Conservation (phyloP, 2,329 filamentous ascomycete genomes). For the Exophiala bonariae region DNA sequence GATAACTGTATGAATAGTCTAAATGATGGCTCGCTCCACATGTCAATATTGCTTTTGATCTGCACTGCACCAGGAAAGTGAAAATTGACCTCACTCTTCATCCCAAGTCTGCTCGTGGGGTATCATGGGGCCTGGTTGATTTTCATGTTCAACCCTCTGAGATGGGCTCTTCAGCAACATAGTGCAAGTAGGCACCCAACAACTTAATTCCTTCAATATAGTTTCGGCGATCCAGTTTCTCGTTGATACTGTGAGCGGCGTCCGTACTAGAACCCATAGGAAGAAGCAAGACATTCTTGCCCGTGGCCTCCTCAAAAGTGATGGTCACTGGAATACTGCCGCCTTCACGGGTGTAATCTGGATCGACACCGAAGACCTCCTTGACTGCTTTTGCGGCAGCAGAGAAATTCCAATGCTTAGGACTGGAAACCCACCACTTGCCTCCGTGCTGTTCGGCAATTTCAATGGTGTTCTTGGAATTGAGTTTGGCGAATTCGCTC, state of each 20-base stretch:
- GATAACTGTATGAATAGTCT: no score
- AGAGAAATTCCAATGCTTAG: conserved; percentile 98
- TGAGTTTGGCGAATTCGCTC: conserved; percentile 79
- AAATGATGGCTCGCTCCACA: no score
- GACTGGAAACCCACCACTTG: conserved; percentile 98
- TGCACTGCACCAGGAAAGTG: no score
- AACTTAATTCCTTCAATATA: conserved; percentile 99
- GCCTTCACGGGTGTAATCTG: conserved; percentile 94
- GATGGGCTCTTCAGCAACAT: conserved; percentile 85
- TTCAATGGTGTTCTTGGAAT: conserved; percentile 88
- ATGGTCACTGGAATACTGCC: conserved; percentile 96
- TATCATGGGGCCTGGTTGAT: no score
- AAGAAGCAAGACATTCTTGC: conserved; percentile 93
- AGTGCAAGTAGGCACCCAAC: conserved; percentile 91
- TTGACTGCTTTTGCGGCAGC: conserved; percentile 95
- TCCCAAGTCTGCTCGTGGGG: no score
- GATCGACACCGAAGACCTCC: conserved; percentile 88
- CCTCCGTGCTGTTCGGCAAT: conserved; percentile 83
- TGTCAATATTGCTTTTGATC: no score
- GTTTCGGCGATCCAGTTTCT: conserved; percentile 95
- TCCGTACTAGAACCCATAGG: conserved; percentile 98
- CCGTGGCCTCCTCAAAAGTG: conserved; percentile 95
- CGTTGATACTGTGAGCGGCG: conserved; percentile 95
- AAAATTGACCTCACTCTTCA: no score
- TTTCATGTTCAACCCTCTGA: conserved; percentile 5